Conservation (phyloP, 140 eudicot genomes). For the Ambrosia hybrid region DNA sequence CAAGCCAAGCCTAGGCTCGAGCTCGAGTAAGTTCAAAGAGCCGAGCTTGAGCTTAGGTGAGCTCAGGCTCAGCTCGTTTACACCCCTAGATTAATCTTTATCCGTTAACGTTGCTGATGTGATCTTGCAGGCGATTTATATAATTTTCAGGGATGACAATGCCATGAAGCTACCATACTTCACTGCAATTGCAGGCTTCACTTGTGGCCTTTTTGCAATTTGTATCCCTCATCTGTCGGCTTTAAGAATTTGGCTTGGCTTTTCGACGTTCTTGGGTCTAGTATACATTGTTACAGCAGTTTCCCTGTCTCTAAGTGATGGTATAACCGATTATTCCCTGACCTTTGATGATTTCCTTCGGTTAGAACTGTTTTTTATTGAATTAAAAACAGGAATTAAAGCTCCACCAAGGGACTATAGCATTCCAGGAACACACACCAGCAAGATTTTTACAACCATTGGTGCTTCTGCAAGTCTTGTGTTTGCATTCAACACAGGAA, state of each 20-base stretch:
- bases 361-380: neutral
- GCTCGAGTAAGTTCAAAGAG: no score
- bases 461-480: constrained; percentile 93
- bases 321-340: constrained; percentile 41
- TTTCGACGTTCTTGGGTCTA: constrained; percentile 72
- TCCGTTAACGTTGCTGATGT: constrained; percentile 9
- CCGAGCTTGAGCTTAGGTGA: no score
- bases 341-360: neutral
- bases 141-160: constrained; percentile 54
- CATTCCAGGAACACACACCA: constrained; percentile 49
- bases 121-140: constrained; percentile 69
- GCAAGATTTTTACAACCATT: constrained; percentile 71
- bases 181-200: constrained; percentile 68
- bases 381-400: constrained; percentile 44
- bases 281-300: constrained; percentile 63
- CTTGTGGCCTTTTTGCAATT: constrained; percentile 71
- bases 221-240: constrained; percentile 82
- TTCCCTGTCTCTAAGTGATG: constrained; percentile 71
- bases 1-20: no score
- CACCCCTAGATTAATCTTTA: neutral
- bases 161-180: constrained; percentile 77
- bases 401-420: constrained; percentile 79
- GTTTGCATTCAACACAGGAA: constrained; percentile 94
- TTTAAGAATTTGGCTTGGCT: constrained; percentile 69
- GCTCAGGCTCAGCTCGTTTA: neutral